phyloP scores from a whole-genome alignment of 768 basidiomycete species.

The Tricholoma saponaceum region DNA sequence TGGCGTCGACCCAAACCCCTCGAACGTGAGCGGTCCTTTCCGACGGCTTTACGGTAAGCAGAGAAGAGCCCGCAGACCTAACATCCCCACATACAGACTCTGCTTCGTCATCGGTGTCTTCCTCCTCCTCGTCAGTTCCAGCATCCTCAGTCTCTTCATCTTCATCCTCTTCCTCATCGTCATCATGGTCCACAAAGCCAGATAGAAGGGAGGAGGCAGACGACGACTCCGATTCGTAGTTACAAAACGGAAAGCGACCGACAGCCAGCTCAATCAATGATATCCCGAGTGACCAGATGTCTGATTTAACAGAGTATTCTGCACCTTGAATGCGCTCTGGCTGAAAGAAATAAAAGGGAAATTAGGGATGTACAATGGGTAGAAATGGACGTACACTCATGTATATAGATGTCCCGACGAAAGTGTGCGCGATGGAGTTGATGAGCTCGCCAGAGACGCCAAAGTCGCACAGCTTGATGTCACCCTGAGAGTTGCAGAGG shows the following conservation, averaged over 20 bases:
- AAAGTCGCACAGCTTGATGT: constrained; percentile 99
- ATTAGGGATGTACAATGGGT: constrained; percentile 1
- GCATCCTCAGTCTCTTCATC: background rate
- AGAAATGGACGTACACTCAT: constrained; percentile 78
- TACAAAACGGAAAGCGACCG: constrained; percentile 96
- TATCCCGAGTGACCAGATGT: constrained; percentile 98
- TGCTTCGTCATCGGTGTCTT: constrained; percentile 72
- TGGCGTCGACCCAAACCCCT: background rate
- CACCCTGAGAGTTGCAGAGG: constrained; percentile 86
- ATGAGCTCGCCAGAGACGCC: constrained; percentile 98
- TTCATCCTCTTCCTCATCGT: constrained; percentile 26
- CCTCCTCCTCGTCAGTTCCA: background rate
- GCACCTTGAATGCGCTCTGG: constrained; percentile 99
- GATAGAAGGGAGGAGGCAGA: background rate
- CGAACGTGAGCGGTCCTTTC: background rate
- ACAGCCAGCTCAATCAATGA: constrained; percentile 94
- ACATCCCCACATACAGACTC: constrained; percentile 65
- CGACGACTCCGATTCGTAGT: constrained; percentile 36
- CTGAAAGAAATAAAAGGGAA: constrained; percentile 35
- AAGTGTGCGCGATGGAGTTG: constrained; percentile 98
- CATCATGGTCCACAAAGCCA: background rate
- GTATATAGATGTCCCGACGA: constrained; percentile 97
- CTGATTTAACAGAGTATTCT: constrained; percentile 97
- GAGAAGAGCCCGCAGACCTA: constrained; percentile 40
- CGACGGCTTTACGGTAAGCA: background rate